Evolutionary conservation across 2,329 filamentous ascomycete genomes (phyloP).

Genomic region (Sarocladium kiliense): DNA sequence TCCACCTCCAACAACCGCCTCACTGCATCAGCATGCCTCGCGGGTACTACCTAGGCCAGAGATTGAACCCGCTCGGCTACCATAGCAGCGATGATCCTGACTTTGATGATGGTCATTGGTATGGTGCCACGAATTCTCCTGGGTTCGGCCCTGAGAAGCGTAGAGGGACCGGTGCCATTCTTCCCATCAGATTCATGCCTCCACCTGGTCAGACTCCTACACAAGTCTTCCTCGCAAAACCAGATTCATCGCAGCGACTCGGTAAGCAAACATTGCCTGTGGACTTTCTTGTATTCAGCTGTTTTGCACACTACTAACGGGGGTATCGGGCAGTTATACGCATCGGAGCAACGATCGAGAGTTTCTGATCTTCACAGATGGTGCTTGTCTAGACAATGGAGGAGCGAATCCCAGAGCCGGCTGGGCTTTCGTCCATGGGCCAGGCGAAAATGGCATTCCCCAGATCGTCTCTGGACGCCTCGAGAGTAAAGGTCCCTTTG

Average conservation of each 20-base stretch:
- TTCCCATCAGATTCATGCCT: too few species aligned
- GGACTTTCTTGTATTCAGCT: too few species aligned
- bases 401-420: constrained; percentile 22
- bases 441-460: constrained; percentile 4
- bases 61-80: constrained; percentile 5
- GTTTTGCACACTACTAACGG: not conserved
- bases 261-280: too few species aligned
- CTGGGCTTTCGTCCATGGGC: constrained; percentile 28
- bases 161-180: too few species aligned
- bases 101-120: constrained; percentile 26
- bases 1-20: too few species aligned
- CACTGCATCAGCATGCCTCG: constrained; percentile 31
- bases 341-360: constrained; percentile 15
- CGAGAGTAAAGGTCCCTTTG: constrained; percentile 37
- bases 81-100: constrained; percentile 22
- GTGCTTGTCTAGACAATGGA: constrained; percentile 40
- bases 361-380: constrained; percentile 40
- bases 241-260: too few species aligned
- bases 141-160: constrained; percentile 24
- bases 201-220: too few species aligned
- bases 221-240: too few species aligned
- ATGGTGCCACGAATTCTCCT: constrained; percentile 29
- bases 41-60: constrained; percentile 9
- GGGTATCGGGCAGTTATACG: not conserved
- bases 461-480: constrained; percentile 26